Evolutionary conservation across 2,329 filamentous ascomycete species (phyloP).

Genomic region (Trichoderma brevicompactum): DNA sequence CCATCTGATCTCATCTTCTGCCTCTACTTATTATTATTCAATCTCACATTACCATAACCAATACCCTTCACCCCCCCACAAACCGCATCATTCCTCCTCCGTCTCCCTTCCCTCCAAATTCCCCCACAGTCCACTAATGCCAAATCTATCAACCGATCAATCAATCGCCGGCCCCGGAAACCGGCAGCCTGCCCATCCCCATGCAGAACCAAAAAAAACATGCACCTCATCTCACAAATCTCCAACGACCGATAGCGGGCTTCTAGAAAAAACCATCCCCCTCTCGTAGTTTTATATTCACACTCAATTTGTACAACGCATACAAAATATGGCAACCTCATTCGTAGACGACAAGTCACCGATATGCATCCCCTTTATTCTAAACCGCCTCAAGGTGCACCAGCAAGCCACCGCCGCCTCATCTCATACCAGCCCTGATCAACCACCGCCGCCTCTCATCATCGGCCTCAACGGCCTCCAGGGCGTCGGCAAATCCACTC

Average conservation of each 20-base stretch:
- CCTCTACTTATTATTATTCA: no score
- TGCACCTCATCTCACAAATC: no score
- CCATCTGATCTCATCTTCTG: no score
- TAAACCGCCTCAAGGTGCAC: slow-evolving; percentile 61
- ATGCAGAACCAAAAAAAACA: not conserved
- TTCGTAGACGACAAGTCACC: slow-evolving; percentile 79
- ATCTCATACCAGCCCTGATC: slow-evolving; percentile 28
- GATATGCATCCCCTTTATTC: slow-evolving; percentile 77
- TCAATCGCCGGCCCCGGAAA: slow-evolving; percentile 8
- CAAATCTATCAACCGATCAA: not conserved
- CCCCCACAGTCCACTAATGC: not conserved
- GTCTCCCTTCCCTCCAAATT: not conserved
- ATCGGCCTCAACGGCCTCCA: slow-evolving; percentile 91
- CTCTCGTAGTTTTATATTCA: no score
- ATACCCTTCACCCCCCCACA: not conserved
- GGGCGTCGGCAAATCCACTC: slow-evolving; percentile 89
- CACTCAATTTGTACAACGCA: not conserved
- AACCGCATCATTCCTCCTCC: not conserved
- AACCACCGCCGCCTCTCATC: slow-evolving; percentile 61
- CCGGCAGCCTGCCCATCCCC: no score
- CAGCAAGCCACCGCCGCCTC: slow-evolving; percentile 29
- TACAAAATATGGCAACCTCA: not conserved
- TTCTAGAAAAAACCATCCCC: no score
- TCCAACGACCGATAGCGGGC: no score
- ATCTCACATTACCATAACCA: not conserved